Evolutionary conservation across 768 basidiomycete species (phyloP).

Genomic region (Mycena capillaripes): DNA sequence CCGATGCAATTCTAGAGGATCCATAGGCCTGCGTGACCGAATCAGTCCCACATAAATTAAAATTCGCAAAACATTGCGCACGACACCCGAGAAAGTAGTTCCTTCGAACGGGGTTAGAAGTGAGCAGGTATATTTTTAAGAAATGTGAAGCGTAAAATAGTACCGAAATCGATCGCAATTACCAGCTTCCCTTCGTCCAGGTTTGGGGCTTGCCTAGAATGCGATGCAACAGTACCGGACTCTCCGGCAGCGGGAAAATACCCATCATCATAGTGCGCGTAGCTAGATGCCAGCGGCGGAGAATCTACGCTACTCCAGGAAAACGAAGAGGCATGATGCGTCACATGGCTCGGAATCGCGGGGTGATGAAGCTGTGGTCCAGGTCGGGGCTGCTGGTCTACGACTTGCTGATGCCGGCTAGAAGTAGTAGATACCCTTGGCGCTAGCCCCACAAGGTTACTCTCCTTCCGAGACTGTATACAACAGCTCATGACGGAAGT

Average conservation of each 20-base stretch:
- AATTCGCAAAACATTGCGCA: constrained; percentile 55
- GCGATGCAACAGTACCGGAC: constrained; percentile 18
- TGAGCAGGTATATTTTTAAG: not conserved
- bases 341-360: constrained; percentile 57
- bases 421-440: constrained; percentile 49
- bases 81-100: constrained; percentile 91
- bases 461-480: constrained; percentile 54
- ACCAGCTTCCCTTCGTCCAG: constrained; percentile 85
- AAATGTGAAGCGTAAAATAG: not conserved
- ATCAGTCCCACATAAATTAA: constrained; percentile 5
- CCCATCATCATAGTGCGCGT: constrained; percentile 27
- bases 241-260: constrained; percentile 18
- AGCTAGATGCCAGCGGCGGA: constrained; percentile 29
- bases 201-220: constrained; percentile 30
- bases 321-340: constrained; percentile 49
- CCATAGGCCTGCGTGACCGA: constrained; percentile 77
- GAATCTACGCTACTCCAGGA: constrained; percentile 52
- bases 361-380: constrained; percentile 39
- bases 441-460: constrained; percentile 44
- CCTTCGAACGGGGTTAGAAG: constrained; percentile 56
- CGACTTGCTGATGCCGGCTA: constrained; percentile 47
- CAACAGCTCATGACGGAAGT: constrained; percentile 73
- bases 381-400: constrained; percentile 68
- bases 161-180: constrained; percentile 76
- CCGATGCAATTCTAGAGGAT: constrained; percentile 85